phyloP scores from a whole-genome alignment of 108 stramenopile species.

The Stephanodiscus minutulus region DNA sequence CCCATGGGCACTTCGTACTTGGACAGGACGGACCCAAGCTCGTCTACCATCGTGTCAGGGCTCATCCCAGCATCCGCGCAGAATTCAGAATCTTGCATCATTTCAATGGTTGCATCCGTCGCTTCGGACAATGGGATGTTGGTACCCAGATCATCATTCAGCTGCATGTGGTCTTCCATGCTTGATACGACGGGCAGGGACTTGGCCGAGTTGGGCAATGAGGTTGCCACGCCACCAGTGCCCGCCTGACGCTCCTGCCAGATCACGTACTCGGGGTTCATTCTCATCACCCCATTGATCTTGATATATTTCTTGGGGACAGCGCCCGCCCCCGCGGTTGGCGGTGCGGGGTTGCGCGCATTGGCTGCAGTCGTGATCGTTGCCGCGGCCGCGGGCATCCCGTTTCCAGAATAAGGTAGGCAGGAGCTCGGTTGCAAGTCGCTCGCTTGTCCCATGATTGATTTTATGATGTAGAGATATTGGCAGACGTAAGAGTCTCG shows the following conservation, averaged over 20 bases:
- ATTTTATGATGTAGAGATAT: no score
- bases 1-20: conserved; percentile 67
- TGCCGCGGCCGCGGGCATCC: no score
- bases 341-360: no score
- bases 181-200: conserved; percentile 46
- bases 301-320: conserved; percentile 57
- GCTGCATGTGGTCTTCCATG: conserved; percentile 37
- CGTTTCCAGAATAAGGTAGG: no score
- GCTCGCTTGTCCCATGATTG: no score
- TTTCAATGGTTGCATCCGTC: conserved; percentile 56
- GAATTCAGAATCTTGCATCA: conserved; percentile 63
- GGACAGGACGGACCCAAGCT: conserved; percentile 38
- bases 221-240: not conserved
- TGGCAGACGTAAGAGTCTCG: no score
- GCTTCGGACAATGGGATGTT: conserved; percentile 49
- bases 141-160: conserved; percentile 15
- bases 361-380: no score
- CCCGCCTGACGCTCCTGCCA: conserved; percentile 44
- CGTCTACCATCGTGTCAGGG: conserved; percentile 49
- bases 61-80: conserved; percentile 48
- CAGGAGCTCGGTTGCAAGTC: no score
- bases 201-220: not conserved
- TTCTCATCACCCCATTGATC: conserved; percentile 58
- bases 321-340: no score
- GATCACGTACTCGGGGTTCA: conserved; percentile 50